phyloP scores from a whole-genome alignment of 1,284 basidiomycete genomes.

The Paramarasmius palmivorus region DNA sequence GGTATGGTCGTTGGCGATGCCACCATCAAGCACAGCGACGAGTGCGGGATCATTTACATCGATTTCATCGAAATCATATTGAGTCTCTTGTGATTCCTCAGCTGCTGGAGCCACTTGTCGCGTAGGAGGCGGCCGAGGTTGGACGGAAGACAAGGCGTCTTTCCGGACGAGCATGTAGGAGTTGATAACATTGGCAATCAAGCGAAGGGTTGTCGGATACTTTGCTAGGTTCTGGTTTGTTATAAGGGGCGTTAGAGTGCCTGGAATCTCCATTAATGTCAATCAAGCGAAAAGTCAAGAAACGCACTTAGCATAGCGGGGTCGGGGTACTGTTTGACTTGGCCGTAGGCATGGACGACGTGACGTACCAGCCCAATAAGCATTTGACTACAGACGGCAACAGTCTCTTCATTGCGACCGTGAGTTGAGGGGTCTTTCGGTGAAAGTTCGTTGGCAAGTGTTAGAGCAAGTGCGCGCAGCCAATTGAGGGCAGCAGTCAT shows the following conservation, averaged over 20 bases:
- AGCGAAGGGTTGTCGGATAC: slow-evolving; percentile 43
- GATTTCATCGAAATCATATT: slow-evolving; percentile 65
- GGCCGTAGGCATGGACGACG: slow-evolving; percentile 55
- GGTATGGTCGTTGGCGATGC: slow-evolving; percentile 13
- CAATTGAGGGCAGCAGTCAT: slow-evolving; percentile 64
- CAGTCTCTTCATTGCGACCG: slow-evolving; percentile 24
- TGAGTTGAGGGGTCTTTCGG: slow-evolving; percentile 12
- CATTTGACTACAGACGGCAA: slow-evolving; percentile 44
- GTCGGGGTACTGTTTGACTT: slow-evolving; percentile 63
- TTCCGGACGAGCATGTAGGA: slow-evolving; percentile 66
- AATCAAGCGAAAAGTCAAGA: neutral
- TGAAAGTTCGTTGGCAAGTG: slow-evolving; percentile 56
- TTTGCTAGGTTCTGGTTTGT: slow-evolving; percentile 15
- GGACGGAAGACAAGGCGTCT: slow-evolving; percentile 47
- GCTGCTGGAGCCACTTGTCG: slow-evolving; percentile 35
- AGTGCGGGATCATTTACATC: slow-evolving; percentile 61
- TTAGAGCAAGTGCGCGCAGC: slow-evolving; percentile 63
- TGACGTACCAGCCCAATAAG: slow-evolving; percentile 63
- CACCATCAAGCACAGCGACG: slow-evolving; percentile 45
- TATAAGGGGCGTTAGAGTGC: slow-evolving; percentile 23
- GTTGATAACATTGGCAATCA: slow-evolving; percentile 62
- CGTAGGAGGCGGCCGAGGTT: slow-evolving; percentile 39
- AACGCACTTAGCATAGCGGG: slow-evolving; percentile 48
- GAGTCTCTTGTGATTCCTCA: slow-evolving; percentile 60
- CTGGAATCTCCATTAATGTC: neutral